A percentile compares a stretch with the other conserved stretches of the same genome.
Conservation (phyloP, 306 rosid genomes). For the Phaseolus lunatus region DNA sequence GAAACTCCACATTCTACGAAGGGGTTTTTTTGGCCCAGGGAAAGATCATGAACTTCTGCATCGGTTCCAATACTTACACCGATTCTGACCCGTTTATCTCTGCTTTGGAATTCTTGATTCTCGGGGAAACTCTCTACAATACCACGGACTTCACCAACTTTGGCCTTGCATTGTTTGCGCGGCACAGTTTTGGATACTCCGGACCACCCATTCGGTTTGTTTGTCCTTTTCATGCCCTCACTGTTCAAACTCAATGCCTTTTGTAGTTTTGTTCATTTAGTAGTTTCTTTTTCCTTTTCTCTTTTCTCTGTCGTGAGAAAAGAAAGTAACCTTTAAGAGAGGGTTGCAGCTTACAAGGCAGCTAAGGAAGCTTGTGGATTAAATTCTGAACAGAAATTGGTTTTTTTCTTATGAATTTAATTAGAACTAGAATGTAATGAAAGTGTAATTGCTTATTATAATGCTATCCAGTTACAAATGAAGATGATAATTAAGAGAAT, state of each 20-base stretch:
- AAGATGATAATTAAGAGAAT: neutral
- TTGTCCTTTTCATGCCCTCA: neutral
- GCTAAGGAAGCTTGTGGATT: conserved; percentile 14
- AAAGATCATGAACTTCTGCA: conserved; percentile 69
- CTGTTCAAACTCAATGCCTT: neutral
- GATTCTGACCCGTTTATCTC: conserved; percentile 91
- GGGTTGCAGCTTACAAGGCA: neutral
- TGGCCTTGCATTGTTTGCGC: conserved; percentile 63
- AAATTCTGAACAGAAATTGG: conserved; percentile 26
- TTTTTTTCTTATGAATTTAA: neutral
- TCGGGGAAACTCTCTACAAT: conserved; percentile 69
- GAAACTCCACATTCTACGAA: conserved; percentile 60
- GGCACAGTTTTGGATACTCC: conserved; percentile 70
- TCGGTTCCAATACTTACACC: conserved; percentile 72
- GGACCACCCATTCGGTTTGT: conserved; percentile 73
- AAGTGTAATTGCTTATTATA: neutral
- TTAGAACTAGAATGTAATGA: too few species aligned
- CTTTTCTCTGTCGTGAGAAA: neutral
- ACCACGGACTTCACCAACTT: conserved; percentile 63
- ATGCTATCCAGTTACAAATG: neutral
- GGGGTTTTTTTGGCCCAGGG: conserved; percentile 76
- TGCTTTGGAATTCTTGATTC: conserved; percentile 71
- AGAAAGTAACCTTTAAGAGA: conserved; percentile 1
- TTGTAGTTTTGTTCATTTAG: neutral
- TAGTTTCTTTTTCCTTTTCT: neutral